Conservation (phyloP, 192 early-diverging fungal species). For the Coemansia sp. region DNA sequence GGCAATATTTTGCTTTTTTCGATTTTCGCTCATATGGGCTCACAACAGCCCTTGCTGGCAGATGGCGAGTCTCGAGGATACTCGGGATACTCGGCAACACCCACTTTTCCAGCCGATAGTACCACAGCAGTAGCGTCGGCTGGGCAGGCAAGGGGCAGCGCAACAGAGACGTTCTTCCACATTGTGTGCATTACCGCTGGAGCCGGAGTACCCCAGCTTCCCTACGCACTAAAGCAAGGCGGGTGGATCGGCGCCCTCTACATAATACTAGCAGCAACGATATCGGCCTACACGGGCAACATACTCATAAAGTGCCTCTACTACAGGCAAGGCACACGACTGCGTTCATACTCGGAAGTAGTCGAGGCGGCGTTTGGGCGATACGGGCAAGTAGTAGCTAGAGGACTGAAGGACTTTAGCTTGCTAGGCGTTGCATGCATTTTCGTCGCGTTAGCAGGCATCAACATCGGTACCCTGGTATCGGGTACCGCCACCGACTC, state of each 20-base stretch:
- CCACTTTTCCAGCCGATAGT: background rate
- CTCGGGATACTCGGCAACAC: background rate
- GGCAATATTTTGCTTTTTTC: background rate
- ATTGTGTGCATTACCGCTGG: slow-evolving; percentile 74
- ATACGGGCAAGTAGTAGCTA: slow-evolving; percentile 57
- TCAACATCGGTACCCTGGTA: slow-evolving; percentile 64
- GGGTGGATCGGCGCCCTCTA: slow-evolving; percentile 78
- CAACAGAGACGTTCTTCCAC: slow-evolving; percentile 47
- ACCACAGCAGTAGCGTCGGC: background rate
- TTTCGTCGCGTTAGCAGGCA: slow-evolving; percentile 73
- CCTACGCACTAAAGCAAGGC: slow-evolving; percentile 70
- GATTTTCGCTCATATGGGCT: background rate
- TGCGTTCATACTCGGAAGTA: slow-evolving; percentile 64
- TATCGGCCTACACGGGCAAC: slow-evolving; percentile 69
- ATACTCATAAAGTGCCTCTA: slow-evolving; percentile 75
- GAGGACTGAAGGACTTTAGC: slow-evolving; percentile 60
- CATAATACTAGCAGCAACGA: slow-evolving; percentile 65
- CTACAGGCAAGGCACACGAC: slow-evolving; percentile 59
- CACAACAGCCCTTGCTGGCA: background rate
- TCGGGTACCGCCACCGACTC: slow-evolving; percentile 30
- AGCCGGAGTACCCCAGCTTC: slow-evolving; percentile 79
- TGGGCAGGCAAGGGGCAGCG: slow-evolving; percentile 21
- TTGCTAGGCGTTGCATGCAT: slow-evolving; percentile 66
- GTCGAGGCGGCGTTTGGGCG: slow-evolving; percentile 71
- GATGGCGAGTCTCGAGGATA: background rate